These are phyloP conservation scores for Meyerozyma sp. DNA, from an alignment of 1,139 yeast genomes.

Conservation along the genomic window DNA sequence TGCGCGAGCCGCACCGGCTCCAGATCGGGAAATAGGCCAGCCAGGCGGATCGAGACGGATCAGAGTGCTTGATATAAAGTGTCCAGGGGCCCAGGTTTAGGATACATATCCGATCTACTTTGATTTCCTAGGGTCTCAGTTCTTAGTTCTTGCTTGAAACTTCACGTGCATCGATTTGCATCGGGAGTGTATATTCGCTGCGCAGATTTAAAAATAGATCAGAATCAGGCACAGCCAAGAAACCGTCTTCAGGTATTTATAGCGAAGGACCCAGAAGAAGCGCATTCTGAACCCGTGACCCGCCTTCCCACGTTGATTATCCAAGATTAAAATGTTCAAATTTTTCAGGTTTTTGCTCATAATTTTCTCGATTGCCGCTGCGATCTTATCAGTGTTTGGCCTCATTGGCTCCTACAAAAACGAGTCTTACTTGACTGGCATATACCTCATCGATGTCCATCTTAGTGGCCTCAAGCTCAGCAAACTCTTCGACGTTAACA, in stretches of 20 bases:
- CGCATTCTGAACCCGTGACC: no score
- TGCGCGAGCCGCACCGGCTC: background rate
- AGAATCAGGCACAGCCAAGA: background rate
- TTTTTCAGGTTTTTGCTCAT: constrained; percentile 31
- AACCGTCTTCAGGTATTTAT: no score
- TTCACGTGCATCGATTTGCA: background rate
- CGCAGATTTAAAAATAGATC: background rate
- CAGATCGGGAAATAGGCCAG: background rate
- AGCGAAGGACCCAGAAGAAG: no score
- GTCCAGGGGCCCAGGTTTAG: background rate
- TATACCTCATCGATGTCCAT: constrained; percentile 36
- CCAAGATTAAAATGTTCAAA: constrained; percentile 19
- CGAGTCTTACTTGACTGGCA: constrained; percentile 27
- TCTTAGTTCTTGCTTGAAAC: background rate
- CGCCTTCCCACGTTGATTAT: no score
- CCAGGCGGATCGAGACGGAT: background rate
- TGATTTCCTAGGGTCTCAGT: background rate
- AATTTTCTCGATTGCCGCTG: constrained; percentile 29
- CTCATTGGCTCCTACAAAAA: constrained; percentile 39
- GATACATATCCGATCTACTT: no score
- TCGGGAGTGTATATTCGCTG: background rate
- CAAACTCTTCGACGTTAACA: constrained; percentile 18
- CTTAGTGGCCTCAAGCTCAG: constrained; percentile 28
- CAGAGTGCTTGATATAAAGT: background rate
- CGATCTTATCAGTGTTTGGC: constrained; percentile 34